Conservation (phyloP, 2,329 filamentous ascomycete genomes). For the Clonostachys byssicola region DNA sequence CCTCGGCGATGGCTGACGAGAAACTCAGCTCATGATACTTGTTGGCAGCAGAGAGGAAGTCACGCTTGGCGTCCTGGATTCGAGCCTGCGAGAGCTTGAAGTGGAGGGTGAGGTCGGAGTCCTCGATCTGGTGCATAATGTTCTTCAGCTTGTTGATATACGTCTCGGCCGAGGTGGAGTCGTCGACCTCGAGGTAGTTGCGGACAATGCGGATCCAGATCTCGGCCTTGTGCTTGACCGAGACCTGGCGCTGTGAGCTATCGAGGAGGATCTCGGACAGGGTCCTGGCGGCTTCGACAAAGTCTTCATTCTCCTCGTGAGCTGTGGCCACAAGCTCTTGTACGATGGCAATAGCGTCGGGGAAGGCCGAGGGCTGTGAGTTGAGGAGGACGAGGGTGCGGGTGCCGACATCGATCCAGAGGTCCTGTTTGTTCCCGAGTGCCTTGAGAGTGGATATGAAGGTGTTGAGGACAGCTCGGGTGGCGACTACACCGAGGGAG, state of each 20-base stretch:
- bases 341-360: conserved; percentile 78
- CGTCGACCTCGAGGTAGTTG: conserved; percentile 90
- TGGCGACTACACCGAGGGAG: conserved; percentile 70
- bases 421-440: conserved; percentile 51
- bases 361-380: conserved; percentile 61
- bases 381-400: conserved; percentile 65
- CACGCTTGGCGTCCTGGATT: conserved; percentile 85
- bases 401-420: conserved; percentile 72
- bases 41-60: conserved; percentile 82
- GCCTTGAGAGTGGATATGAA: conserved; percentile 62
- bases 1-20: conserved; percentile 72
- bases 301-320: conserved; percentile 80
- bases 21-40: conserved; percentile 87
- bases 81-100: conserved; percentile 91
- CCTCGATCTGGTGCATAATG: conserved; percentile 73
- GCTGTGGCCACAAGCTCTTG: conserved; percentile 79
- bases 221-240: conserved; percentile 74
- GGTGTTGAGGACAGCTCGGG: conserved; percentile 63
- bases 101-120: conserved; percentile 72
- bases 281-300: conserved; percentile 68
- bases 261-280: conserved; percentile 86
- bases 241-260: conserved; percentile 78
- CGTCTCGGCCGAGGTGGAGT: conserved; percentile 77
- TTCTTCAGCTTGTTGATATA: conserved; percentile 96
- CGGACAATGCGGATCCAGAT: conserved; percentile 94